A percentile compares a stretch with the other conserved stretches of the same genome.
Evolutionary conservation across 306 rosid genomes (phyloP).

Genomic region (Canavalia ensiformis): DNA sequence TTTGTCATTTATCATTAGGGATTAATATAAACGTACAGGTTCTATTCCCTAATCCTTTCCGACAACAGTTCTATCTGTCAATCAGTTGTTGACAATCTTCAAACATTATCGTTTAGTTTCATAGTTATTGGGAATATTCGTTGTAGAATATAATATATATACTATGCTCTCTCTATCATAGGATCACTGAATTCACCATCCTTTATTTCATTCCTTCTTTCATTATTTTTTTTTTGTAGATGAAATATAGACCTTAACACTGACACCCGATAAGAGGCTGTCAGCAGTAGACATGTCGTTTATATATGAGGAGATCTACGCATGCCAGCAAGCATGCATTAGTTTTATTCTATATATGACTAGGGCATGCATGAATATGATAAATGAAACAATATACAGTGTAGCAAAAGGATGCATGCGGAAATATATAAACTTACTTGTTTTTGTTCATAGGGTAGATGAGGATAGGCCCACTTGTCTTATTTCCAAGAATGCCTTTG

Average conservation of each 20-base stretch:
- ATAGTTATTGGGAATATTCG: constrained; percentile 25
- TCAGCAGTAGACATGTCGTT: constrained; percentile 36
- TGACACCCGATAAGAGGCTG: constrained; percentile 46
- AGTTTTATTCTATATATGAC: constrained; percentile 34
- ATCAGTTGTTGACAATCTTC: constrained; percentile 31
- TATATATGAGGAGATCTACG: constrained; percentile 37
- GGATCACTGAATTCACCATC: background rate
- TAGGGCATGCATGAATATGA: constrained; percentile 41
- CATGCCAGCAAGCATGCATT: constrained; percentile 48
- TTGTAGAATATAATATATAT: background rate
- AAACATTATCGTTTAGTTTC: constrained; percentile 18
- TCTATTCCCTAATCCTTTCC: constrained; percentile 23
- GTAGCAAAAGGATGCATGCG: constrained; percentile 22
- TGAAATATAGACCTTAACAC: constrained; percentile 34
- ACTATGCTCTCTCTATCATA: background rate
- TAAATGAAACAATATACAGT: background rate
- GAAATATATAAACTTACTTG: constrained; percentile 67
- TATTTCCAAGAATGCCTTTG: constrained; percentile 91
- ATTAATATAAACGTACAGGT: background rate
- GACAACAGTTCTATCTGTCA: constrained; percentile 34
- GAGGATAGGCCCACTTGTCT: constrained; percentile 96
- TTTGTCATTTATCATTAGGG: background rate
- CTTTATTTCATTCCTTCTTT: background rate
- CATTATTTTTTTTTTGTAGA: background rate
- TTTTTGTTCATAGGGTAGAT: constrained; percentile 93